These are phyloP conservation scores for Oenanthe javanica DNA, from an alignment of 140 eudicot species.

Conservation along the genomic window DNA sequence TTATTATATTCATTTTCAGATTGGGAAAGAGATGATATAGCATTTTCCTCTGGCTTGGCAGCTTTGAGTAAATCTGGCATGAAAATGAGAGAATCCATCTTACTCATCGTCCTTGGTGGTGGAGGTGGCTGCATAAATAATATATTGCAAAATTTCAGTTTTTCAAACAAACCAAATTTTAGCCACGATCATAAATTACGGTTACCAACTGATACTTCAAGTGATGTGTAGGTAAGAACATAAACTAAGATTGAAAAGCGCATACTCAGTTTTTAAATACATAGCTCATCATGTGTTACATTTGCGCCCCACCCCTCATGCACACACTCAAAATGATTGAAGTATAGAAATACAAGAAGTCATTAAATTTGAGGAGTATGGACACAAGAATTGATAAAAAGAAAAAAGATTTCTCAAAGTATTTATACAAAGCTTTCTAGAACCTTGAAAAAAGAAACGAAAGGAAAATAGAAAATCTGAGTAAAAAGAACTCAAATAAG, in stretches of 20 bases:
- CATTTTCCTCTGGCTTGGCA: conserved; percentile 37
- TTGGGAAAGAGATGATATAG: conserved; percentile 21
- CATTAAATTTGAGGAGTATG: too few relatives aligned
- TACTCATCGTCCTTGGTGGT: conserved; percentile 73
- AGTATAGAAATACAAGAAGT: too few relatives aligned
- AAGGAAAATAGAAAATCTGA: too few relatives aligned
- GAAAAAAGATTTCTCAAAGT: too few relatives aligned
- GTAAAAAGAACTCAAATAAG: too few relatives aligned
- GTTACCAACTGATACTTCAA: neutral
- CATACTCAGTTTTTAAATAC: neutral
- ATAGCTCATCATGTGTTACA: neutral
- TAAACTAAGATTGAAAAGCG: neutral
- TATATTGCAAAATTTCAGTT: neutral
- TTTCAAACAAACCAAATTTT: neutral
- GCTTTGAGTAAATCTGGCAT: conserved; percentile 56
- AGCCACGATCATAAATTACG: neutral
- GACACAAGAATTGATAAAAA: too few relatives aligned
- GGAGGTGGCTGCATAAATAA: conserved; percentile 74
- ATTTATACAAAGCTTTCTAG: too few relatives aligned
- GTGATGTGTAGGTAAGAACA: neutral
- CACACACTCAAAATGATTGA: too few relatives aligned
- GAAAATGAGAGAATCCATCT: conserved; percentile 87
- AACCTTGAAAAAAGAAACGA: too few relatives aligned
- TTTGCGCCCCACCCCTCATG: neutral
- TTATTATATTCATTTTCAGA: conserved; percentile 12